Evolutionary conservation across 139 green algal species (phyloP).

Genomic region (Picocystis salinarum): DNA sequence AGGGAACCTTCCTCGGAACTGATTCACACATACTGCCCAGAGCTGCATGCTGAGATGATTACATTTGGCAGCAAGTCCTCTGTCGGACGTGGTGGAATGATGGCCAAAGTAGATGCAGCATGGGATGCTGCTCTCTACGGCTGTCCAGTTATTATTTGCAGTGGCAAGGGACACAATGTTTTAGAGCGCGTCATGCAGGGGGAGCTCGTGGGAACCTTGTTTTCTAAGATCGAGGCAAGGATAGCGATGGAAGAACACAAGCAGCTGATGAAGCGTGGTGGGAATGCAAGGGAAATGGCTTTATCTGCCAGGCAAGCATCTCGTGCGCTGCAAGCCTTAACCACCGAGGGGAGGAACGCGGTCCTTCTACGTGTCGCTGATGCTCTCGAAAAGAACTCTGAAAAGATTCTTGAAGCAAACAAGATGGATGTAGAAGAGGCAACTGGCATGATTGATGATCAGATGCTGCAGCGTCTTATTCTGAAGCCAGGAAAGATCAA

Average conservation of each 20-base stretch:
- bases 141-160: conserved; percentile 28
- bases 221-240: conserved; percentile 7
- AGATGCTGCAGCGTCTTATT: conserved; percentile 50
- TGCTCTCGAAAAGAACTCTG: neutral
- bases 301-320: neutral
- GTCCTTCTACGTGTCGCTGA: neutral
- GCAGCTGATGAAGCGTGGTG: conserved; percentile 1
- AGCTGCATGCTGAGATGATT: conserved; percentile 19
- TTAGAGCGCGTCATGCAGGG: conserved; percentile 18
- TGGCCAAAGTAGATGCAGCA: conserved; percentile 28
- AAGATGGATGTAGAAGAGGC: neutral
- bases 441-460: neutral
- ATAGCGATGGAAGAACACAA: neutral
- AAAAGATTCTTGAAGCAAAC: neutral
- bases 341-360: neutral
- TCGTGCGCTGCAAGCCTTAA: neutral
- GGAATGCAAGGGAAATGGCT: conserved; percentile 1
- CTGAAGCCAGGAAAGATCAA: conserved; percentile 83
- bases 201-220: conserved; percentile 30
- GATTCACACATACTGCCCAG: conserved; percentile 23
- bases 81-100: conserved; percentile 34
- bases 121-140: conserved; percentile 26
- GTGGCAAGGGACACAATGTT: conserved; percentile 18
- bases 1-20: conserved; percentile 17
- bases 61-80: conserved; percentile 24